phyloP scores from a whole-genome alignment of 2,329 filamentous ascomycete species.

The Septoria petroselini region DNA sequence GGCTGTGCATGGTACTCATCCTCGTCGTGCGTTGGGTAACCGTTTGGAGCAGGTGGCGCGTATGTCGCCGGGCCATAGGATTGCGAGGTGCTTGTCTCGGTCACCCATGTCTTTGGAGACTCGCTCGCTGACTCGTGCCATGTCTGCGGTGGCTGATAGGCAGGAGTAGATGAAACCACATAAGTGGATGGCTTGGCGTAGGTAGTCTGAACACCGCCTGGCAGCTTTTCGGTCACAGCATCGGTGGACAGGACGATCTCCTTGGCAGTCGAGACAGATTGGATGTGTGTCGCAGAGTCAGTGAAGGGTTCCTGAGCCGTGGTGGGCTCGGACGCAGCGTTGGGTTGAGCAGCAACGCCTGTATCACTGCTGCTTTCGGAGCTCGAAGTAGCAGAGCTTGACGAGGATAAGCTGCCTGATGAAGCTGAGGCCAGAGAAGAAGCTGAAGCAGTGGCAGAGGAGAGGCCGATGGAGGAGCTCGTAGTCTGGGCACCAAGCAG shows the following conservation, averaged over 20 bases:
- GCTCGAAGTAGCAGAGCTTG: not conserved
- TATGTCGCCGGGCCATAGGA: not conserved
- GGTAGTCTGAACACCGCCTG: slow-evolving; percentile 7
- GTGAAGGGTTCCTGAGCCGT: not conserved
- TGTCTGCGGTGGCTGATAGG: not conserved
- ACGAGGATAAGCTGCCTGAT: no score
- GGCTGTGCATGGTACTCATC: no score
- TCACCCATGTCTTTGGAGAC: not conserved
- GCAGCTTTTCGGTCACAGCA: slow-evolving; percentile 6
- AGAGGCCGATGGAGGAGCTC: no score
- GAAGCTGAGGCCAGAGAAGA: not conserved
- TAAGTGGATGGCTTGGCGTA: slow-evolving; percentile 10
- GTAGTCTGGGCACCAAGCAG: no score
- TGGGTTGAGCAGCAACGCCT: not conserved
- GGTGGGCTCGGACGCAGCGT: no score
- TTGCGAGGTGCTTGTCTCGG: not conserved
- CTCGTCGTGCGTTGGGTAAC: not conserved
- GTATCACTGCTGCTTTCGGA: not conserved
- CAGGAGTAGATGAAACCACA: slow-evolving; percentile 6
- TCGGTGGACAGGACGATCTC: not conserved
- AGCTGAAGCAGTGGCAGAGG: no score
- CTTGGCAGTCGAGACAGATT: not conserved
- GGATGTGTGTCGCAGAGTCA: not conserved
- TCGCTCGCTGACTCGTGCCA: not conserved
- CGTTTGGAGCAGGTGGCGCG: not conserved